Evolutionary conservation across 129 eudicot species (phyloP).

Genomic region (Artemisia annua): DNA sequence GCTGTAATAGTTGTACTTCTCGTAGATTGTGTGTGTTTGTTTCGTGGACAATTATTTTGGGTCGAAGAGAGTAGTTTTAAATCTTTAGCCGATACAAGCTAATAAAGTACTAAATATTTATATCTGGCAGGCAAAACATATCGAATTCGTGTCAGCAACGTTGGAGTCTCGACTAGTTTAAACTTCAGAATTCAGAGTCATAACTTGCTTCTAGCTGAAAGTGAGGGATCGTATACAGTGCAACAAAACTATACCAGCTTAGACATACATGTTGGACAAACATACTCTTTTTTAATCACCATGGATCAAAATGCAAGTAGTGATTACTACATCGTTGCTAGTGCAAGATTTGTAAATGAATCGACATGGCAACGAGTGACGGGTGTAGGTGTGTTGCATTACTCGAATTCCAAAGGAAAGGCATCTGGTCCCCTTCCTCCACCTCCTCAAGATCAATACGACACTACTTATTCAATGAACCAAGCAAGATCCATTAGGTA

Average conservation of each 20-base stretch:
- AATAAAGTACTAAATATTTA: background rate
- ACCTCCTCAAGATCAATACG: slow-evolving; percentile 43
- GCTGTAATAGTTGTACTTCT: too few relatives aligned
- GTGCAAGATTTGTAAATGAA: slow-evolving; percentile 50
- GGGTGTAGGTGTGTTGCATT: slow-evolving; percentile 46
- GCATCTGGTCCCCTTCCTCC: slow-evolving; percentile 54
- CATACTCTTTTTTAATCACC: slow-evolving; percentile 47
- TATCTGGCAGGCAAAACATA: slow-evolving; percentile 72
- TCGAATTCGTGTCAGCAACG: slow-evolving; percentile 81
- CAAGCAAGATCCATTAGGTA: slow-evolving; percentile 90
- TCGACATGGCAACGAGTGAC: slow-evolving; percentile 43
- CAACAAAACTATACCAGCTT: slow-evolving; percentile 84
- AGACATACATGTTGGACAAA: slow-evolving; percentile 49
- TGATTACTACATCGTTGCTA: slow-evolving; percentile 53
- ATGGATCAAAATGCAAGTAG: slow-evolving; percentile 56
- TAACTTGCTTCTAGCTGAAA: slow-evolving; percentile 76
- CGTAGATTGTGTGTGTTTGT: too few relatives aligned
- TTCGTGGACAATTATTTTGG: too few relatives aligned
- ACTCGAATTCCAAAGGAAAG: slow-evolving; percentile 47
- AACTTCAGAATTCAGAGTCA: slow-evolving; percentile 86
- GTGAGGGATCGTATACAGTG: slow-evolving; percentile 86
- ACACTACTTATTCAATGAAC: slow-evolving; percentile 38
- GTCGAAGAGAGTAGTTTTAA: too few relatives aligned
- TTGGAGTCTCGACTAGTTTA: slow-evolving; percentile 79
- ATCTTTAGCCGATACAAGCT: slow-evolving; percentile 3